Base-by-base conservation (phyloP, 768 basidiomycete genomes). In the Auriscalpium microsporum region DNA sequence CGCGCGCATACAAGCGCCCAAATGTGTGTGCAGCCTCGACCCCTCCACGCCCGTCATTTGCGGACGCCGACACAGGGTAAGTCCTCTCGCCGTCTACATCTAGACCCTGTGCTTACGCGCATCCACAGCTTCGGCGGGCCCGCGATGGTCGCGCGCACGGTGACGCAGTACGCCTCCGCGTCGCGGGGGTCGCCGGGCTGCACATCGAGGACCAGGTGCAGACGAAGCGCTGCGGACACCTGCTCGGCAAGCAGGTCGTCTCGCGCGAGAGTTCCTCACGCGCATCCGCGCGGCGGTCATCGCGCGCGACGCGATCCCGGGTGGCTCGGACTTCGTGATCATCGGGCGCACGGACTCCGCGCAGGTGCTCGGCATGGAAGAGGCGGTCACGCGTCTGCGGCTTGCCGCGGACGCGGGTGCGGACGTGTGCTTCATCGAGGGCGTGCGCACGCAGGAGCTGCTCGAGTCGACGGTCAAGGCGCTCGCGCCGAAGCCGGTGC, bases 191-290 rank as follows among this genome's bases (percentile, higher is more conserved):
- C 19, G 87, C 87, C 16, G 87, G 73, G 4, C 74, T 87, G 63
- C 87, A 90, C 66, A 88, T 90, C 40, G 87, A 90, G 68, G 87
- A 88, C 63, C 87, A 90, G 69, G 85, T 88, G 1, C 87, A 88
- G 66, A 88, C 85, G 1, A 89, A 89, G 68, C 80, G 87, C 54
- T 90, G 87, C 57, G 87, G 88, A 1, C 88, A 90, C 65, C 71
- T 90, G 45, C 75, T 87, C 65, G 87, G 88, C 48, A 90, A 90
- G 68, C 86, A 88, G 65, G 86, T 90, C 45, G 86, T 90, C 37
- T 86, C 85, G 7, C 78, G 85, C 1, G 86, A 89, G 87, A 86
- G 64, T 86, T 86, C 58, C 50, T 87, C 33, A 84, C 80, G 10
- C 82, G 87, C 42, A 83, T 90, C 60, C 83, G 86, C 44, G 86